Conservation (phyloP, 805 yeast genomes). For the Starmerella cellae region DNA sequence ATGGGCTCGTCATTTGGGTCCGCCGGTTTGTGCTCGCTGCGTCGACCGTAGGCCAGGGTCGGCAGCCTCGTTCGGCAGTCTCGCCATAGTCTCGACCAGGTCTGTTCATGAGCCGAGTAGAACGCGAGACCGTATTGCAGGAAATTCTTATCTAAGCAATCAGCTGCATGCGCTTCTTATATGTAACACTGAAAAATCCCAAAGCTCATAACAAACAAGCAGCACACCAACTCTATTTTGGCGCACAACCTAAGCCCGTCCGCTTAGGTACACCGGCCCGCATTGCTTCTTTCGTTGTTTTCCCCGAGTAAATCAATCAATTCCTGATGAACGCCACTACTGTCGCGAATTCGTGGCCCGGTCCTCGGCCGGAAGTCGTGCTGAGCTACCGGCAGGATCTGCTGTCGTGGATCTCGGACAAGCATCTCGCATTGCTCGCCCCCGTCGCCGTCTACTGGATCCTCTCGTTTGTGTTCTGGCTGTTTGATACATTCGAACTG, state of each 20-base stretch:
- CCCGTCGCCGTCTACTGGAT: constrained; percentile 82
- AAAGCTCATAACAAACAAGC: too few relatives aligned
- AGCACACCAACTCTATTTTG: too few relatives aligned
- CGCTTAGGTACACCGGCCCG: too few relatives aligned
- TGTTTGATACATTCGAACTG: constrained; percentile 58
- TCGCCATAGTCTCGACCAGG: too few relatives aligned
- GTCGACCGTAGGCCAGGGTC: too few relatives aligned
- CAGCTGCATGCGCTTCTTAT: not conserved
- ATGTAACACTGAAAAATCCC: not conserved
- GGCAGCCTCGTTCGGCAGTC: too few relatives aligned
- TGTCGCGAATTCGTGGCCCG: constrained; percentile 7
- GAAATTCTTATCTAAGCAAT: not conserved
- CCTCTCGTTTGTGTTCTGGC: constrained; percentile 57
- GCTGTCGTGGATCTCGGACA: constrained; percentile 55
- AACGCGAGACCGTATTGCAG: not conserved
- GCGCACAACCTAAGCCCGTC: too few relatives aligned
- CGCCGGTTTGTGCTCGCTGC: too few relatives aligned
- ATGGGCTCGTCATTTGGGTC: too few relatives aligned
- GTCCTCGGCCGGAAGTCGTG: constrained; percentile 13
- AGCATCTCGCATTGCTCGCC: constrained; percentile 50
- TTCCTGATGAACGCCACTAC: not conserved
- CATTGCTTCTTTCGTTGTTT: too few relatives aligned
- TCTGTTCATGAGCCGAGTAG: too few relatives aligned
- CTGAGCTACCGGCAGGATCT: constrained; percentile 27
- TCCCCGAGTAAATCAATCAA: not conserved